Evolutionary conservation across 768 basidiomycete species (phyloP), one percentile per base, ranked within the genome.

Genomic region (Mrakia gelida): DNA sequence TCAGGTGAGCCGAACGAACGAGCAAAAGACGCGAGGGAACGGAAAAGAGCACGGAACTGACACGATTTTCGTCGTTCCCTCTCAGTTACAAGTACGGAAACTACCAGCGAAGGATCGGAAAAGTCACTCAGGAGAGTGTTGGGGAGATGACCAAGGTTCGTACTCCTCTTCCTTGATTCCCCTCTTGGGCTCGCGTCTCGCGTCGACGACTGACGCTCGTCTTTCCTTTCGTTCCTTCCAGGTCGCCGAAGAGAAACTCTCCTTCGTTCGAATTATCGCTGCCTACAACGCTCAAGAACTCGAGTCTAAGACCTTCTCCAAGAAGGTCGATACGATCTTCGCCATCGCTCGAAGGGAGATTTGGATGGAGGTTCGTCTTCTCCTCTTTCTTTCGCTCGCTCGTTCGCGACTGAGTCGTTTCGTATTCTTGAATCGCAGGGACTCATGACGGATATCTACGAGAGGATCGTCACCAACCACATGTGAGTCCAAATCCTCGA

Each of bases 91-190:
- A 73, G 71, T 77, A 77, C 76, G 76, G 76, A 77, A 71, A 77
- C 41, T 78, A 78, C 65, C 49, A 62, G 10, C 61, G 67, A 26
- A 59, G 62, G 18, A 32, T 78, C 63, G 77, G 72, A 49, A 73
- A 62, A 52, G 16, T 74, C 21, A 67, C 41, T 28, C 77, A 78
- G 59, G 77, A 78, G 54, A 73, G 72, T 18, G 62, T 78, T 26
- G 78, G 78, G 9, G 73, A 75, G 28, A 79, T 79, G 78, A 72
- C 74, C 38, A 79, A 79, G 78, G 77, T 76, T n/a, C 30, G 75
- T 59, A 32, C 26, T 28, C 8, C 49, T n/a, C 6, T 34, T 21
- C 3, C 30, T 34, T 32, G 3, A 5, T 34, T 28, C 23, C n/a
- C 15, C 34, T 41, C 38, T 41, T 23, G 6, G 45, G 4, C 49